Base-by-base conservation (phyloP, 139 green algal genomes). In the Chlorella vulgaris region DNA sequence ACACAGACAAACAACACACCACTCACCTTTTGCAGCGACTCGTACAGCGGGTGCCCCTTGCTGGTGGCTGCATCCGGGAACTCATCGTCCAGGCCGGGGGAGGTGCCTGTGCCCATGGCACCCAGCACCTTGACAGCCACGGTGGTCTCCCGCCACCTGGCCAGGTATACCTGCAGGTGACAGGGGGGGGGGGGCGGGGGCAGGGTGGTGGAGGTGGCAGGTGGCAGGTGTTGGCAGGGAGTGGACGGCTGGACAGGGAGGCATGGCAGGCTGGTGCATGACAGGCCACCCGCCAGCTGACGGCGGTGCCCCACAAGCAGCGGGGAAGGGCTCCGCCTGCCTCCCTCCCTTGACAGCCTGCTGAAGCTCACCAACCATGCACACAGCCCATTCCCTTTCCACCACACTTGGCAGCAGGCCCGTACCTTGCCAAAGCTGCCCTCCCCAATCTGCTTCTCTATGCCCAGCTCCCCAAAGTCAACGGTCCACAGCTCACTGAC, bases 41-140 rank as follows among this genome's bases (percentile, higher is more conserved):
- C 66, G n/a, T 76, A 76, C 47, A 83, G 66, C n/a, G 77, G 77
- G 66, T 83, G 77, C 2, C 10, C 28, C 42, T 68, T 67, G 13
- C 15, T 13, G 7, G 31, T 47, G 5, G 47, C 65, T 0, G 40
- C 33, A 5, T 76, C 77, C 3, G 76, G 77, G 66, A 83, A 83
- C 77, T 83, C 77, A 26, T 83, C 77, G 24, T 83, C 77, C 47
- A 83, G 43, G 1, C 61, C 42, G 0, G 63, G 22, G 10, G 42
- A 39, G 39, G 33, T 47, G 35, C 73, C 80, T 6, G 26, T 33
- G 50, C 76, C 68, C 28, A 63, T 76, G 31, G 76, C 38, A 53
- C 69, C 81, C 22, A 92, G 71, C 69, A 91, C 78, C 83, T 92
- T 92, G 58, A 92, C 86, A 29, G 90, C 89, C 31, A 93, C 89